Conservation (phyloP, 2,329 filamentous ascomycete species). For the Fusarium sp. region DNA sequence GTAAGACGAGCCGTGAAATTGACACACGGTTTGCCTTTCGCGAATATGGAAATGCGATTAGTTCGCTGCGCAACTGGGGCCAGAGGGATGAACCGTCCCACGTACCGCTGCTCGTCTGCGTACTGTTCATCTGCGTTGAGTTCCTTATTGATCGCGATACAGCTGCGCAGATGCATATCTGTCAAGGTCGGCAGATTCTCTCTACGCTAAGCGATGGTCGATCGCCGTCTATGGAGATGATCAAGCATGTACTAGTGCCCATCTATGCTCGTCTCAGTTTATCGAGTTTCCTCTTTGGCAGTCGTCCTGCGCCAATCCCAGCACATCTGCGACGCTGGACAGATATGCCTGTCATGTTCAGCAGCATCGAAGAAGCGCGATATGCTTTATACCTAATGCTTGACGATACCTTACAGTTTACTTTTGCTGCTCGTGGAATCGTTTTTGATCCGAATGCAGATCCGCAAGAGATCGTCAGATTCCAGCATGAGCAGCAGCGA, state of each 20-base stretch:
- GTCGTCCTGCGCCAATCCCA: conserved; percentile 54
- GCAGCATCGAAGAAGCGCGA: conserved; percentile 50
- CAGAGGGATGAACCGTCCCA: conserved; percentile 48
- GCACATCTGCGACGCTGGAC: conserved; percentile 49
- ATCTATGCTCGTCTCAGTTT: conserved; percentile 60
- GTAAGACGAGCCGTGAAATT: conserved; percentile 30
- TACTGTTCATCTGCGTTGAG: conserved; percentile 67
- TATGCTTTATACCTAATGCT: conserved; percentile 54
- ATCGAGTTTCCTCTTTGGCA: conserved; percentile 57
- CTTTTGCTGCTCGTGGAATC: conserved; percentile 43
- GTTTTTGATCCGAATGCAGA: conserved; percentile 47
- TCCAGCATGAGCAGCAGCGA: conserved; percentile 51
- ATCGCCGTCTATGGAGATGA: conserved; percentile 52
- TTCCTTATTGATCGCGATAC: conserved; percentile 64
- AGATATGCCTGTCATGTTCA: conserved; percentile 52
- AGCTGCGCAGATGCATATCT: conserved; percentile 60
- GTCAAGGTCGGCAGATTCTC: conserved; percentile 58
- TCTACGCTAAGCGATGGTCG: conserved; percentile 48
- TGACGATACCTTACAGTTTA: conserved; percentile 56
- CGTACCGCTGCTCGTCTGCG: conserved; percentile 59
- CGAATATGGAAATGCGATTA: conserved; percentile 63
- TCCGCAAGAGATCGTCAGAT: conserved; percentile 39
- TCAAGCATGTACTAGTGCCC: conserved; percentile 57
- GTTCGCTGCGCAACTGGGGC: conserved; percentile 55
- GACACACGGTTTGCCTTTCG: conserved; percentile 45